Evolutionary conservation across 106 monocot genomes (phyloP), one percentile per base, ranked within the genome.

Genomic region (Narthecium ossifragum): DNA sequence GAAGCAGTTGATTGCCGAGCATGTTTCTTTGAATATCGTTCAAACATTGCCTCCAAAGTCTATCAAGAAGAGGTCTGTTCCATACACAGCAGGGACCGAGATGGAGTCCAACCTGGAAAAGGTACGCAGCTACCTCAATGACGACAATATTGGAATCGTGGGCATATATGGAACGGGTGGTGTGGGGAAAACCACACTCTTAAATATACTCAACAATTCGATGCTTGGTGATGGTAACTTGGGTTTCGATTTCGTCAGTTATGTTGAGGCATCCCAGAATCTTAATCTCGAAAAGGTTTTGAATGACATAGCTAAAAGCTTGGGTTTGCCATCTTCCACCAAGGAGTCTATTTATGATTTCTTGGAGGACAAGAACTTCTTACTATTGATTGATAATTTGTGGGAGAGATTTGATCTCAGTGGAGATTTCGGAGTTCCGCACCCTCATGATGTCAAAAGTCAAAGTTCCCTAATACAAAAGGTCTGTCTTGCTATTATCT

Each of bases 331-430:
- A 3, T 20, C 26, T 26, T 18, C n/a, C 20, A 18, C 28, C 30
- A 15, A 34, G 12, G 23, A 18, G 17, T 5, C 27, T 13, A 59
- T 73, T 12, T 60, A 45, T 18, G 34, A 30, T n/a, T 60, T 53
- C 25, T 33, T 66, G 26, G 67, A 46, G 9, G 21, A 34, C 0
- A 73, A 34, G 52, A 66, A 20, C 1, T 66, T 54, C 34, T 46
- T 74, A 34, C 0, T 74, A 25, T 11, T 74, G n/a, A 12, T 74
- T 15, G 73, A 74, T 66, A 66, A 74, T 39, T 26, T 74, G 10
- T 66, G 60, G 73, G 54, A 43, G 7, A 17, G 4, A 9, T 7
- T 74, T 4, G 53, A 74, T 29, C 54, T 74, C 5, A n/a, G n/a
- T 39, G n/a, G 23, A 11, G 20, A 52, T 13, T 37, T 54, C 12